Evolutionary conservation across 75 land plant genomes (phyloP).

Genomic region (Sequoiadendron giganteum): DNA sequence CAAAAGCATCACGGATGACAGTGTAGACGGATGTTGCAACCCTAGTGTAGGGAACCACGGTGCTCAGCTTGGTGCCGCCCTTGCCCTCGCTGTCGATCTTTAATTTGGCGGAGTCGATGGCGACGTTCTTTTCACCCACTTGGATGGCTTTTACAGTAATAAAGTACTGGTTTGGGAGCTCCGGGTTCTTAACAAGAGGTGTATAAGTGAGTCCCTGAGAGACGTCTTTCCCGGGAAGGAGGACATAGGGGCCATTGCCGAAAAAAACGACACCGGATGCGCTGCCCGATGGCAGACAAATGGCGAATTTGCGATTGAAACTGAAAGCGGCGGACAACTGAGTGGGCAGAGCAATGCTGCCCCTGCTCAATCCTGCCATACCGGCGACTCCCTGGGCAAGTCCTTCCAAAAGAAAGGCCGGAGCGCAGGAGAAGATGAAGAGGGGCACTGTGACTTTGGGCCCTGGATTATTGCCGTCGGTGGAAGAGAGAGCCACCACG

Average conservation of each 20-base stretch:
- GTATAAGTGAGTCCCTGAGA: slow-evolving; percentile 26
- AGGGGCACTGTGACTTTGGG: slow-evolving; percentile 6
- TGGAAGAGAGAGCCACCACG: neutral
- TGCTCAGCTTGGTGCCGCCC: slow-evolving; percentile 25
- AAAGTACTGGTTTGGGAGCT: slow-evolving; percentile 14
- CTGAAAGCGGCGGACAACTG: slow-evolving; percentile 18
- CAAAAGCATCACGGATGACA: slow-evolving; percentile 13
- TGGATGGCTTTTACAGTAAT: slow-evolving; percentile 23
- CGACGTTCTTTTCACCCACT: neutral
- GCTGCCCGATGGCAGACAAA: slow-evolving; percentile 16
- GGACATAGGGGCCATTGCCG: neutral
- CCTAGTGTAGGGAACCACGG: slow-evolving; percentile 27
- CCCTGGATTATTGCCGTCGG: slow-evolving; percentile 19
- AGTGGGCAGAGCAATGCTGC: slow-evolving; percentile 15
- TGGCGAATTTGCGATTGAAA: slow-evolving; percentile 18
- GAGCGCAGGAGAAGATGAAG: slow-evolving; percentile 25
- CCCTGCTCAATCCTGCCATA: slow-evolving; percentile 21
- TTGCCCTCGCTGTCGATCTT: neutral
- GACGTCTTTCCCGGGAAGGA: slow-evolving; percentile 14
- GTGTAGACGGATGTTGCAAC: slow-evolving; percentile 12
- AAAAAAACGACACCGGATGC: neutral
- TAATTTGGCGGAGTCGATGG: neutral
- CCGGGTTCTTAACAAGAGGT: slow-evolving; percentile 21
- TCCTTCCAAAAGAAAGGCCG: slow-evolving; percentile 13
- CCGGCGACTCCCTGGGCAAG: slow-evolving; percentile 8